Conservation (phyloP, 768 basidiomycete genomes). For the Mycena crocata region DNA sequence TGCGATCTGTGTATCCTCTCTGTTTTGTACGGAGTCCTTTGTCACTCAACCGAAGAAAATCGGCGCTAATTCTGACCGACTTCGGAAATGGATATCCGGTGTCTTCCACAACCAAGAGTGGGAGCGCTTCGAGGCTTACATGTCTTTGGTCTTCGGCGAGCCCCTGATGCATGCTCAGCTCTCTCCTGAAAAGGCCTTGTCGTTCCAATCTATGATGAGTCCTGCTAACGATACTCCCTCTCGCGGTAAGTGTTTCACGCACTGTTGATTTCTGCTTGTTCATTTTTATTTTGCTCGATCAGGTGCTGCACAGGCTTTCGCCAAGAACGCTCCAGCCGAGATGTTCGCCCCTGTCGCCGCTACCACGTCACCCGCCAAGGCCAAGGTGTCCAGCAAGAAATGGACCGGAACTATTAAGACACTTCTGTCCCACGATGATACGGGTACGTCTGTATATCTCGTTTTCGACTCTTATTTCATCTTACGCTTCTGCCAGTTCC, state of each 20-base stretch:
- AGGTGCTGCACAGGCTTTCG: background rate
- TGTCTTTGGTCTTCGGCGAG: background rate
- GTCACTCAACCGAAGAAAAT: background rate
- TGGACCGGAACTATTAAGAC: background rate
- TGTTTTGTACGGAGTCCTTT: background rate
- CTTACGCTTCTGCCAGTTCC: background rate
- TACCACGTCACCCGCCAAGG: background rate
- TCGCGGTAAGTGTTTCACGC: background rate
- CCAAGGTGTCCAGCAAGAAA: too few relatives aligned
- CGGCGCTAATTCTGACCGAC: background rate
- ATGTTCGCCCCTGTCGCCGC: background rate
- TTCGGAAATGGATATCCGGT: background rate
- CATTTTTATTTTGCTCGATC: too few relatives aligned
- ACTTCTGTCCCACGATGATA: background rate
- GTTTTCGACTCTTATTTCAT: background rate
- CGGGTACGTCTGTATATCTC: background rate
- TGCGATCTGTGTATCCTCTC: background rate
- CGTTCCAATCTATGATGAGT: constrained; percentile 3
- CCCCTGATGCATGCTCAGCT: background rate
- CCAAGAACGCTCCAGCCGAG: background rate
- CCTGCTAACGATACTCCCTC: background rate
- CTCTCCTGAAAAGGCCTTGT: background rate
- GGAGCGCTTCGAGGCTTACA: background rate
- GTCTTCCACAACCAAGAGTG: constrained; percentile 1
- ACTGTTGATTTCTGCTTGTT: background rate